A percentile compares a stretch with the other conserved stretches of the same genome.
phyloP scores from a whole-genome alignment of 2,329 filamentous ascomycete genomes.

The Penicillium sp. region DNA sequence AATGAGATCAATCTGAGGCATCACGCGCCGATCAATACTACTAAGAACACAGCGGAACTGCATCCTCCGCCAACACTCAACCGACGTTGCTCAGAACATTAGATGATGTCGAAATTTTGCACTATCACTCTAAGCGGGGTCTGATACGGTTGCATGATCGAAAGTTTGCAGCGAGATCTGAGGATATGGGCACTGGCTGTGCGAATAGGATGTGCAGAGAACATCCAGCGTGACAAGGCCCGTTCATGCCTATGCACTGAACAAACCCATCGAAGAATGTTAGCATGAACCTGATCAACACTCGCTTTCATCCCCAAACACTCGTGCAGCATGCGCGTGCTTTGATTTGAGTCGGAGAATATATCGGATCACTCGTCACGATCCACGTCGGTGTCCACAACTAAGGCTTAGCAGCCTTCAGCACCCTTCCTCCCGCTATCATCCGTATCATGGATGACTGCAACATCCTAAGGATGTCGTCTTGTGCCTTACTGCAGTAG shows the following conservation, averaged over 20 bases:
- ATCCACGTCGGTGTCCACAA: background rate
- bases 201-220: background rate
- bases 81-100: background rate
- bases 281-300: background rate
- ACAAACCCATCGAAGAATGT: background rate
- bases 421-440: background rate
- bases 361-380: background rate
- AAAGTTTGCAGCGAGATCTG: background rate
- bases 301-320: background rate
- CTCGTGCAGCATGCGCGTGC: constrained; percentile 2
- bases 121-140: background rate
- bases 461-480: background rate
- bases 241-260: no score
- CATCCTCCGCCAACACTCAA: background rate
- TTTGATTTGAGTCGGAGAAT: constrained; percentile 8
- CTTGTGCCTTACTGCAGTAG: no score
- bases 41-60: background rate
- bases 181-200: background rate
- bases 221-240: no score
- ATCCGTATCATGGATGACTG: background rate
- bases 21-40: constrained; percentile 2
- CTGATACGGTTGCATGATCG: constrained; percentile 7
- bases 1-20: constrained; percentile 1
- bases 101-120: background rate
- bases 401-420: background rate